Conservation (phyloP, 148 eudicot genomes). For the Dysphania ambrosioides region DNA sequence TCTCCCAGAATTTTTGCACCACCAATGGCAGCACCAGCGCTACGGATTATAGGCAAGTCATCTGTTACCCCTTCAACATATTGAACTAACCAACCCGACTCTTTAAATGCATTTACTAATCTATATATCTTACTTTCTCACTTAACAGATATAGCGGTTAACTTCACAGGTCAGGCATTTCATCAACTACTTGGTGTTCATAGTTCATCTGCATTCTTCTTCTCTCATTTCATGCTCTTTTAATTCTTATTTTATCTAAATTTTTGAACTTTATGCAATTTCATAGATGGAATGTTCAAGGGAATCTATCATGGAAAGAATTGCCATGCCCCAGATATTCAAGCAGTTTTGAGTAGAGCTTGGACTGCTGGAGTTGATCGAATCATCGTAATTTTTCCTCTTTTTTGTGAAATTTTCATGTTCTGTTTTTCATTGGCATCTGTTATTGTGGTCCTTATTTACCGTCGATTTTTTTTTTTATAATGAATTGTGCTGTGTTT, state of each 20-base stretch:
- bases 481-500: constrained; percentile 12
- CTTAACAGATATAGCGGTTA: constrained; percentile 81
- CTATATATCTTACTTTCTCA: background rate
- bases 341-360: constrained; percentile 61
- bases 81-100: background rate
- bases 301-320: constrained; percentile 83
- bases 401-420: background rate
- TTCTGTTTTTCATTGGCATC: background rate
- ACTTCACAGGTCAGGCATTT: constrained; percentile 75
- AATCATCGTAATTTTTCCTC: constrained; percentile 58
- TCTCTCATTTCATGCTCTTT: background rate
- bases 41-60: constrained; percentile 82
- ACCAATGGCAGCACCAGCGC: constrained; percentile 57
- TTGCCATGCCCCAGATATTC: constrained; percentile 47
- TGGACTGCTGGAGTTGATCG: constrained; percentile 92
- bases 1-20: background rate
- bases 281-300: constrained; percentile 83
- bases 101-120: background rate
- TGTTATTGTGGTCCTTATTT: background rate
- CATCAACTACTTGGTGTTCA: constrained; percentile 9
- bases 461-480: background rate
- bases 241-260: background rate
- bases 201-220: constrained; percentile 2
- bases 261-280: constrained; percentile 9
- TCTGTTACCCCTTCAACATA: background rate